Evolutionary conservation across 2,329 filamentous ascomycete species (phyloP).

Genomic region (Hypoxylon sp.): DNA sequence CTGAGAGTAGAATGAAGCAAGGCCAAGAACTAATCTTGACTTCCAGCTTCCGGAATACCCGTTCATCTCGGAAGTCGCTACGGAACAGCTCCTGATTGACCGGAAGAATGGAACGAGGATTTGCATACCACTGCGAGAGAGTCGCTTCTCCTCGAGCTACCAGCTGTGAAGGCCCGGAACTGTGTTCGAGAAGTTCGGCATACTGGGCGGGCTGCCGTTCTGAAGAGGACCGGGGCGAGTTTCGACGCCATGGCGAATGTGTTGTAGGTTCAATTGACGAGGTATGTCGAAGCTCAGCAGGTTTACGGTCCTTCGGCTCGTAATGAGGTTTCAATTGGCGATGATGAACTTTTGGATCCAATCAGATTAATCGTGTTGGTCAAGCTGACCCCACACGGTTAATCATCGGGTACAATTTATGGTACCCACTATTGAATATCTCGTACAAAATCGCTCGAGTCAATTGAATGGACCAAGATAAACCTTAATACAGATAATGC

Average conservation of each 20-base stretch:
- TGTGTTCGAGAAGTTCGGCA: conserved; percentile 75
- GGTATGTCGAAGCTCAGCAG: conserved; percentile 42
- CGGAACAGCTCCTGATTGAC: conserved; percentile 8
- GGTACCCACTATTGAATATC: conserved; percentile 13
- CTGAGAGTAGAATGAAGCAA: not conserved
- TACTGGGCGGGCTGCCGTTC: conserved; percentile 76
- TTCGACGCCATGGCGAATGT: conserved; percentile 81
- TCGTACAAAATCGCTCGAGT: conserved; percentile 10
- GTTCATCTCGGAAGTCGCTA: conserved; percentile 13
- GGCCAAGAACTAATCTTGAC: not conserved
- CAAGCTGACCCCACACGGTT: conserved; percentile 36
- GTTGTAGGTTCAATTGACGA: conserved; percentile 50
- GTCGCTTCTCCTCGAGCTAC: conserved; percentile 80
- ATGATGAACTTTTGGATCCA: conserved; percentile 45
- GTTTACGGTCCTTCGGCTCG: conserved; percentile 33
- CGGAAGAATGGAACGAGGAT: conserved; percentile 31
- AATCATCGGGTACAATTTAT: conserved; percentile 28
- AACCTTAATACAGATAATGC: conserved; percentile 12
- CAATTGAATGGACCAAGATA: conserved; percentile 23
- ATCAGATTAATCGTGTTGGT: conserved; percentile 43
- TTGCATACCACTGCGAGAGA: conserved; percentile 75
- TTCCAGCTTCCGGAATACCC: not conserved
- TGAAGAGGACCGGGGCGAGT: conserved; percentile 80
- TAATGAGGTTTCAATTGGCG: conserved; percentile 48
- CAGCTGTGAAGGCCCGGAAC: conserved; percentile 77